Evolutionary conservation across 2,329 filamentous ascomycete species (phyloP).

Genomic region (Pseudogymnoascus sp.): DNA sequence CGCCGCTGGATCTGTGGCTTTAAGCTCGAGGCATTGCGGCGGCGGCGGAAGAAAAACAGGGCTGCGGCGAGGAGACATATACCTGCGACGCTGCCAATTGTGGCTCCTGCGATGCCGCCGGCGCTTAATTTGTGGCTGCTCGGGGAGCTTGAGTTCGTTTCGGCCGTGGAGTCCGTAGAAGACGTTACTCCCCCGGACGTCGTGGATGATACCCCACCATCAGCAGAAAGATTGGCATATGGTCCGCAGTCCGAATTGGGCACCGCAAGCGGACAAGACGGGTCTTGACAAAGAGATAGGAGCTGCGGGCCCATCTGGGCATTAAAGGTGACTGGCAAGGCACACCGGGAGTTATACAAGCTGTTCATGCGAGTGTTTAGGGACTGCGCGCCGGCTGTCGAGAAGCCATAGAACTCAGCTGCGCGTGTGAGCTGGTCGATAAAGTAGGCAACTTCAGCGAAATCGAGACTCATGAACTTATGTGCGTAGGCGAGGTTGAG

Average conservation of each 20-base stretch:
- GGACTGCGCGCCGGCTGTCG: slow-evolving; percentile 20
- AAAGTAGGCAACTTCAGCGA: slow-evolving; percentile 26
- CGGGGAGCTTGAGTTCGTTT: too few species aligned
- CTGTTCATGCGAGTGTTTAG: slow-evolving; percentile 22
- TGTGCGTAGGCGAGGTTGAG: slow-evolving; percentile 26
- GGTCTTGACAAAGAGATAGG: slow-evolving; percentile 24
- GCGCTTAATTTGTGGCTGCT: not conserved
- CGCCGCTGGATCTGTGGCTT: not conserved
- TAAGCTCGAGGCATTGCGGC: not conserved
- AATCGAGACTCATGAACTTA: slow-evolving; percentile 28
- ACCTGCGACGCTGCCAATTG: not conserved
- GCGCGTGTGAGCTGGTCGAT: slow-evolving; percentile 25
- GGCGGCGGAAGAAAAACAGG: not conserved
- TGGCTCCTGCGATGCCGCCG: not conserved
- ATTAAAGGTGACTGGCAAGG: slow-evolving; percentile 15
- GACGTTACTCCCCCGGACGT: not conserved
- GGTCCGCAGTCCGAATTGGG: slow-evolving; percentile 22
- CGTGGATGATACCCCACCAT: slow-evolving; percentile 10
- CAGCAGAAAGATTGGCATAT: slow-evolving; percentile 21
- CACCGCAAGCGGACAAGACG: slow-evolving; percentile 23
- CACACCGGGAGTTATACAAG: slow-evolving; percentile 25
- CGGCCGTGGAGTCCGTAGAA: not conserved
- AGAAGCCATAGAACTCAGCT: slow-evolving; percentile 24
- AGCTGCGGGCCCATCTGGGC: slow-evolving; percentile 14
- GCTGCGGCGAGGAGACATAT: not conserved